Evolutionary conservation across 169 alveolate genomes (phyloP).

Genomic region (Cryptosporidium sp.): DNA sequence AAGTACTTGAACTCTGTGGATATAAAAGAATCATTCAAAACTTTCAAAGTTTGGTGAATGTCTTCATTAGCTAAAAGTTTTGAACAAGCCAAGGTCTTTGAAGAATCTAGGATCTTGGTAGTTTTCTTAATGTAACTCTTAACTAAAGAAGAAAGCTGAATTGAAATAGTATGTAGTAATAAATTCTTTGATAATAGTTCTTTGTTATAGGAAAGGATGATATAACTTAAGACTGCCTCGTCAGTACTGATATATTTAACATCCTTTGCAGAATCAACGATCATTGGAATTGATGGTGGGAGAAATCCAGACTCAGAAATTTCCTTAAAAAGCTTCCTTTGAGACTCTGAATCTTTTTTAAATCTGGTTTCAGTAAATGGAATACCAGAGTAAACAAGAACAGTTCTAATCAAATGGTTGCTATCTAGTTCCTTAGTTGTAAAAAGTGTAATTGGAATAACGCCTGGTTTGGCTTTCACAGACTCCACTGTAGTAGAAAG

Average conservation of each 20-base stretch:
- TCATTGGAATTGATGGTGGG: conserved; percentile 38
- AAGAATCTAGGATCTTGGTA: not conserved
- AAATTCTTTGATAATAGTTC: not conserved
- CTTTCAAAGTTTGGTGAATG: not conserved
- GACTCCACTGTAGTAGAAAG: not conserved
- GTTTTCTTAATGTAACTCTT: conserved; percentile 14
- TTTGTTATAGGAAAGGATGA: conserved; percentile 11
- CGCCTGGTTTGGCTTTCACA: not conserved
- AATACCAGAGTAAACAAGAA: conserved; percentile 18
- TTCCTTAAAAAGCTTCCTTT: not conserved
- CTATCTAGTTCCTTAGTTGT: conserved; percentile 47
- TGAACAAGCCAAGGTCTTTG: not conserved
- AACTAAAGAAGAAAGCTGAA: conserved; percentile 2
- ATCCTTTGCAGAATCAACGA: conserved; percentile 2
- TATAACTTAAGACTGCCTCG: conserved; percentile 13
- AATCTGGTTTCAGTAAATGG: conserved; percentile 57
- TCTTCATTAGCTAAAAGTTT: not conserved
- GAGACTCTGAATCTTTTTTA: conserved; percentile 8
- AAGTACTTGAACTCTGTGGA: not conserved
- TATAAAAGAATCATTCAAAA: not conserved
- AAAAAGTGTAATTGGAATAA: conserved; percentile 9
- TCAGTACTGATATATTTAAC: not conserved
- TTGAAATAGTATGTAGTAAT: not conserved
- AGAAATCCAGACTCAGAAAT: conserved; percentile 18
- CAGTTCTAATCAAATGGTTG: conserved; percentile 12